Evolutionary conservation across 805 yeast genomes (phyloP).

Genomic region (Candida ponderosae): DNA sequence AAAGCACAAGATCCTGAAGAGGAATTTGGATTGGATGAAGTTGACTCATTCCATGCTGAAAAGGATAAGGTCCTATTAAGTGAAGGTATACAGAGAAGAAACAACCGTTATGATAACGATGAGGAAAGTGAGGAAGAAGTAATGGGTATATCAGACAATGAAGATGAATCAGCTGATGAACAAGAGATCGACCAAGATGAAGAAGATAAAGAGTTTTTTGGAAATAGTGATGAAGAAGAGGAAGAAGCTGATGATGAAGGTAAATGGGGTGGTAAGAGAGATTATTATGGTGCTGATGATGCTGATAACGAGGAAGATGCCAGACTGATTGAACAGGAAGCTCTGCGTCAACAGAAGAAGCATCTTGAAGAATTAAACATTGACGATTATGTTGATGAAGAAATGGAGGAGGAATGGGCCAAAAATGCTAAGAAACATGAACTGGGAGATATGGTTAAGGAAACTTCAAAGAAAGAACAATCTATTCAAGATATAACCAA

Average conservation of each 20-base stretch:
- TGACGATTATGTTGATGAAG: conserved; percentile 74
- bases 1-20: conserved; percentile 10
- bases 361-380: conserved; percentile 70
- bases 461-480: conserved; percentile 24
- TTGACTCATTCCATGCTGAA: conserved; percentile 58
- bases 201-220: conserved; percentile 22
- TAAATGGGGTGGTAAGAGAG: conserved; percentile 37
- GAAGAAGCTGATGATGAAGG: conserved; percentile 31
- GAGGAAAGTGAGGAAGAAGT: conserved; percentile 45
- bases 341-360: conserved; percentile 74
- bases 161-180: conserved; percentile 26
- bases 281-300: conserved; percentile 48
- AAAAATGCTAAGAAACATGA: conserved; percentile 45
- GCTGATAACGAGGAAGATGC: conserved; percentile 62
- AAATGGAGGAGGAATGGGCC: conserved; percentile 73
- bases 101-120: conserved; percentile 28
- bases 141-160: conserved; percentile 39
- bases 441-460: conserved; percentile 22
- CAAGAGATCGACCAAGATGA: conserved; percentile 18
- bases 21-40: conserved; percentile 51
- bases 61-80: conserved; percentile 50
- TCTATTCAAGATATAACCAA: conserved; percentile 35
- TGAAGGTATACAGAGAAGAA: conserved; percentile 41
- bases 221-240: conserved; percentile 23
- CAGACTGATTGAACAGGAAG: conserved; percentile 78